phyloP scores from a whole-genome alignment of 116 monocot genomes.

The Papilionanthe hybrid region DNA sequence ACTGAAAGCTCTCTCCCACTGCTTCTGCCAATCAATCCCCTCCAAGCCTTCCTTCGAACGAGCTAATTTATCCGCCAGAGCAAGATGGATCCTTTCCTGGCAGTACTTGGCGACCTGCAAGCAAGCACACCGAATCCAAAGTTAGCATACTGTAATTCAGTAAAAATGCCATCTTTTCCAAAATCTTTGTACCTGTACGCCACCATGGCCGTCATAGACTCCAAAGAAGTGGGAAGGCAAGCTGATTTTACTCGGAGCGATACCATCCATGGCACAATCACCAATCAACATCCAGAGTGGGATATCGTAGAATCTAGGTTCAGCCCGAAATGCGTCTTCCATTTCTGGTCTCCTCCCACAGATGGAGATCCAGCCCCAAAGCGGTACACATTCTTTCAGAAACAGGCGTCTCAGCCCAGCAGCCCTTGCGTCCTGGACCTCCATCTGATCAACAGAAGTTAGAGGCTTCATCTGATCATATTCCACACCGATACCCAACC shows the following conservation, averaged over 20 bases:
- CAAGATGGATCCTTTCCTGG: constrained; percentile 40
- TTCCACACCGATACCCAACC: background rate
- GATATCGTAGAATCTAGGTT: constrained; percentile 52
- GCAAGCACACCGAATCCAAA: background rate
- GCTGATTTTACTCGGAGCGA: constrained; percentile 28
- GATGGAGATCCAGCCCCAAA: constrained; percentile 71
- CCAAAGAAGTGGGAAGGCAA: constrained; percentile 85
- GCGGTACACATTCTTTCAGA: constrained; percentile 41
- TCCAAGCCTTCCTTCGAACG: constrained; percentile 6
- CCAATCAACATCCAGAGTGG: constrained; percentile 55
- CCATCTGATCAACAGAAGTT: constrained; percentile 8
- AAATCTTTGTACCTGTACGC: constrained; percentile 51
- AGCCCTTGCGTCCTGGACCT: constrained; percentile 6
- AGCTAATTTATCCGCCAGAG: constrained; percentile 37
- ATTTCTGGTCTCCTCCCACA: constrained; percentile 84
- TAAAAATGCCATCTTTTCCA: background rate
- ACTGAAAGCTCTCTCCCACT: constrained; percentile 54
- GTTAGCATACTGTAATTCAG: background rate
- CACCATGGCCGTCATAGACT: constrained; percentile 98
- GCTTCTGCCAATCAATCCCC: constrained; percentile 39
- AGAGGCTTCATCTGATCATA: constrained; percentile 7
- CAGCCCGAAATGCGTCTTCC: constrained; percentile 63
- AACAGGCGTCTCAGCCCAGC: constrained; percentile 20
- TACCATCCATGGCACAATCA: constrained; percentile 27
- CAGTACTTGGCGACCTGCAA: constrained; percentile 84